Conservation (phyloP, 140 eudicot genomes). For the Oenanthe javanica region DNA sequence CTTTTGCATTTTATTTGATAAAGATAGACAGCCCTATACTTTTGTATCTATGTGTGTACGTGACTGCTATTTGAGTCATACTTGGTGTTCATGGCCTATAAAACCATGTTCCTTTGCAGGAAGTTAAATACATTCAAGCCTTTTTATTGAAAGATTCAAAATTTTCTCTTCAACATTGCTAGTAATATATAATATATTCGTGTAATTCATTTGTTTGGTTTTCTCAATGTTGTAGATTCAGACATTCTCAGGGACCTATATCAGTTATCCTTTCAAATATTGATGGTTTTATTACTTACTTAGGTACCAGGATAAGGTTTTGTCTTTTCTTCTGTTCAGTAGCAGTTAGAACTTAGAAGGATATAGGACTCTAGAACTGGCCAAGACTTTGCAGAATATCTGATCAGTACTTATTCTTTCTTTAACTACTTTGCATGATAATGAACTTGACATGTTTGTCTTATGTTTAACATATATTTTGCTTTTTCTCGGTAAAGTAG, state of each 20-base stretch:
- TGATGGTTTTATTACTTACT: background rate
- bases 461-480: background rate
- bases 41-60: background rate
- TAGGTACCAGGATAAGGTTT: background rate
- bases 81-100: background rate
- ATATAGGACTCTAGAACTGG: background rate
- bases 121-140: background rate
- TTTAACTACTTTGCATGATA: background rate
- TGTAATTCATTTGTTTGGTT: background rate
- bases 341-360: background rate
- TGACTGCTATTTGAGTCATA: background rate
- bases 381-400: background rate
- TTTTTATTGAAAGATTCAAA: background rate
- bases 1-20: background rate
- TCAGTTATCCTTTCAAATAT: background rate
- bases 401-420: background rate
- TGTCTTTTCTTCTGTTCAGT: background rate
- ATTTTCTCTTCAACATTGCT: background rate
- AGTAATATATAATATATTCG: background rate
- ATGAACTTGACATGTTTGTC: background rate
- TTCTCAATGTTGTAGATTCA: background rate
- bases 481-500: background rate
- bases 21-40: background rate
- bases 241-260: background rate
- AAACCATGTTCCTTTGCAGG: background rate